A percentile compares a stretch with the other conserved stretches of the same genome.
These are phyloP conservation scores for Elymus sibiricus DNA, from an alignment of 176 grass and related monocot genomes.

Conservation along the genomic window DNA sequence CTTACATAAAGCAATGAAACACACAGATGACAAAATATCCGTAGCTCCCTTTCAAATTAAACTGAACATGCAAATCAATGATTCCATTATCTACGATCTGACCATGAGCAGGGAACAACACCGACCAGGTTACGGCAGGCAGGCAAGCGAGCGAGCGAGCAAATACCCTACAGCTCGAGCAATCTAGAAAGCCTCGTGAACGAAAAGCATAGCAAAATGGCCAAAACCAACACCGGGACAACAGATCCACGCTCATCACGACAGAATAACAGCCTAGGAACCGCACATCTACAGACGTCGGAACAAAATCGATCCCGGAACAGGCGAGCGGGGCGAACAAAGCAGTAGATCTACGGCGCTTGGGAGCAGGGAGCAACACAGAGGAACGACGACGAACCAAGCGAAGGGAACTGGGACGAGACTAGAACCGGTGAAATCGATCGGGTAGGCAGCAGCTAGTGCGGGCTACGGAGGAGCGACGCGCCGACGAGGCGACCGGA, in stretches of 20 bases:
- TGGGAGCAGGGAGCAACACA: background rate
- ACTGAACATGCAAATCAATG: background rate
- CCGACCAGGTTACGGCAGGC: background rate
- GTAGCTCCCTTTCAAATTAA: background rate
- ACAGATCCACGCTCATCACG: background rate
- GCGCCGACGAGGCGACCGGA: too few species aligned
- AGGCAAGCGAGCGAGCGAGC: background rate
- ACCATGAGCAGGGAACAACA: background rate
- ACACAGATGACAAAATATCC: background rate
- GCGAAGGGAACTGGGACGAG: background rate
- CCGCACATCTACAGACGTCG: background rate
- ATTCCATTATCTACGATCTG: background rate
- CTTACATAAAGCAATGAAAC: background rate
- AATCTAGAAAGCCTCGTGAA: background rate
- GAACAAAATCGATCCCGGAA: background rate
- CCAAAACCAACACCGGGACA: background rate
- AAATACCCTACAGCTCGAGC: background rate
- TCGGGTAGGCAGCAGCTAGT: background rate
- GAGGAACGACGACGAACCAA: background rate
- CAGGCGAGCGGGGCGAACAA: background rate
- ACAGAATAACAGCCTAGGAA: background rate
- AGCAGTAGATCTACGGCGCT: background rate
- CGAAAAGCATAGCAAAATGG: background rate
- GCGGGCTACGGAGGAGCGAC: background rate
- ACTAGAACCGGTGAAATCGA: background rate